Conservation (phyloP, 2,329 filamentous ascomycete genomes). For the Onygenales sp. region DNA sequence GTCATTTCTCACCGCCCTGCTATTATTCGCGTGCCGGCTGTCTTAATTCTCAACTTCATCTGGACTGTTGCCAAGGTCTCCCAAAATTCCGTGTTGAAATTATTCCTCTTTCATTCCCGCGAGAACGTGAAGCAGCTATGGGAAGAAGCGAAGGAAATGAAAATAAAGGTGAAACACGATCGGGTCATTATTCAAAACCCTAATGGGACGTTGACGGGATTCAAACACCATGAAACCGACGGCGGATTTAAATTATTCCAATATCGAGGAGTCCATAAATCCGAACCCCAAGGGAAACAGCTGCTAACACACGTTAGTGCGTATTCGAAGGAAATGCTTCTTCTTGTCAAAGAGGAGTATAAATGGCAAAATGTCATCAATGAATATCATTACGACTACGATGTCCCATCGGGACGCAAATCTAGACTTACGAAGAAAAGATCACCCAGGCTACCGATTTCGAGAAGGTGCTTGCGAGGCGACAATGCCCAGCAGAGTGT, state of each 20-base stretch:
- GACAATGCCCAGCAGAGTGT: slow-evolving; percentile 38
- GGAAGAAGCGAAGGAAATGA: slow-evolving; percentile 41
- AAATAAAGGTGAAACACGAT: slow-evolving; percentile 38
- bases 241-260: slow-evolving; percentile 33
- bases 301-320: slow-evolving; percentile 37
- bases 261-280: slow-evolving; percentile 31
- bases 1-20: slow-evolving; percentile 28
- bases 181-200: slow-evolving; percentile 39
- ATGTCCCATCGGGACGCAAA: slow-evolving; percentile 16
- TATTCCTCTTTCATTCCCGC: slow-evolving; percentile 42
- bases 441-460: slow-evolving; percentile 31
- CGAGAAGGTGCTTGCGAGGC: slow-evolving; percentile 40
- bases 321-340: slow-evolving; percentile 39
- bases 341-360: slow-evolving; percentile 38
- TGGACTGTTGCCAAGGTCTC: slow-evolving; percentile 40
- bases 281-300: slow-evolving; percentile 35
- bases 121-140: slow-evolving; percentile 39
- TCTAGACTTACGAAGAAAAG: slow-evolving; percentile 17
- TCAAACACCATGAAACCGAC: slow-evolving; percentile 31
- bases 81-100: slow-evolving; percentile 37
- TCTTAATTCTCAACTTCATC: slow-evolving; percentile 35
- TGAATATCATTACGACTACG: slow-evolving; percentile 42
- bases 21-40: slow-evolving; percentile 27
- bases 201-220: slow-evolving; percentile 42
- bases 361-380: slow-evolving; percentile 34